Evolutionary conservation across 1,284 basidiomycete genomes (phyloP), one percentile per base, ranked within the genome.

Genomic region (Microbotryum silenes-acaulis): DNA sequence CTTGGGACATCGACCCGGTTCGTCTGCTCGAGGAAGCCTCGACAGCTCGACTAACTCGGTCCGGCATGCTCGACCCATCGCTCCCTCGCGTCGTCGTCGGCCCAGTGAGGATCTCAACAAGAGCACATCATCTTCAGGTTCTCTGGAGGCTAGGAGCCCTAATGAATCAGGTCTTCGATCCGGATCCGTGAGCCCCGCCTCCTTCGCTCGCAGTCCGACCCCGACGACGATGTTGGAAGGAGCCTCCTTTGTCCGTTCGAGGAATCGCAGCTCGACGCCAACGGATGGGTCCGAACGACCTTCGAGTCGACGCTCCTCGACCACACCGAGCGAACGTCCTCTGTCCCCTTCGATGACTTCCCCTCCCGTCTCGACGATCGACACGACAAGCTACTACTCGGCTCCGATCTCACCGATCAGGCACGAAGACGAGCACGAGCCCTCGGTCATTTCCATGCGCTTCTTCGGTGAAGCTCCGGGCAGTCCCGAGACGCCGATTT

Each of bases 61-160:
- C 10, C 65, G 65, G 4, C 65, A 64, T 31, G 58, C 50, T 29
- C 62, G 63, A 9, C 66, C 66, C 6, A 51, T 63, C 50, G 66
- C 66, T 0, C 66, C 66, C 0, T 60, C 57, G 2, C 56, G 66
- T 1, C 37, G 37, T 21, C 61, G 66, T 16, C 56, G 66, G 2
- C 55, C 56, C 23, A 65, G 63, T 54, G 61, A 59, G 33, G 61
- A 65, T 23, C 37, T 20, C 16, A 42, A 42, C 37, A 42, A 42
- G 37, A 42, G 37, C 37, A 42, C 37, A 10, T 42, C 37, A 3
- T 42, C 37, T 12, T 42, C 37, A 42, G 37, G 37, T 18, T 42
- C 37, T 42, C 6, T 42, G 16, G 37, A 42, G 6, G 37, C 37
- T 12, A 12, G 9, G 25, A 53, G 51, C 27, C 33, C 51, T 12